Evolutionary conservation across 495 filamentous ascomycete genomes (phyloP).

Genomic region (Cenococcum geophilum): DNA sequence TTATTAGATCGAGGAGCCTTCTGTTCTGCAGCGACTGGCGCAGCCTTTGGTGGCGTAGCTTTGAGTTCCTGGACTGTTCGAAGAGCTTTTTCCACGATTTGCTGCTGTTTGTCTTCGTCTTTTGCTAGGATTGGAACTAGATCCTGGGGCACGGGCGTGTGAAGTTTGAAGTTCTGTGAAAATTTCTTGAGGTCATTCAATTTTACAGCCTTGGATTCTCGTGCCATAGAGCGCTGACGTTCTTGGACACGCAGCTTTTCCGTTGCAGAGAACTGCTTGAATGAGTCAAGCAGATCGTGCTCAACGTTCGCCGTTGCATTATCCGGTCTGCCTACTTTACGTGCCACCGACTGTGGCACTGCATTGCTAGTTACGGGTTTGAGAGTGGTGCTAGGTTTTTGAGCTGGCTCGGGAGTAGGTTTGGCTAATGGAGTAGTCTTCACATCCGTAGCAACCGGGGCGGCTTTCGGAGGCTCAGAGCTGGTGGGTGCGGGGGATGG

Average conservation of each 20-base stretch:
- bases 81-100: constrained; percentile 77
- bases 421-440: constrained; percentile 33
- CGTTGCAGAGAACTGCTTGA: constrained; percentile 71
- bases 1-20: constrained; percentile 25
- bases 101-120: constrained; percentile 82
- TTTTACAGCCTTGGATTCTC: constrained; percentile 77
- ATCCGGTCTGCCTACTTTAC: constrained; percentile 38
- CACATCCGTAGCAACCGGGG: constrained; percentile 3
- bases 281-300: constrained; percentile 66
- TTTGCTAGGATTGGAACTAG: constrained; percentile 93
- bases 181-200: constrained; percentile 93
- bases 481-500: constrained; percentile 13
- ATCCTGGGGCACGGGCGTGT: constrained; percentile 84
- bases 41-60: constrained; percentile 46
- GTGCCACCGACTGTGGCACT: constrained; percentile 11
- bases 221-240: constrained; percentile 59
- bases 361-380: constrained; percentile 31
- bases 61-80: constrained; percentile 44
- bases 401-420: constrained; percentile 29
- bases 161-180: constrained; percentile 84
- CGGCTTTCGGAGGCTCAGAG: constrained; percentile 25
- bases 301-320: constrained; percentile 72
- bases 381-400: constrained; percentile 36
- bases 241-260: constrained; percentile 70
- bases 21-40: constrained; percentile 30